Base-by-base conservation (phyloP, 2,329 filamentous ascomycete species). In the Aotearoamyces nothofagi region DNA sequence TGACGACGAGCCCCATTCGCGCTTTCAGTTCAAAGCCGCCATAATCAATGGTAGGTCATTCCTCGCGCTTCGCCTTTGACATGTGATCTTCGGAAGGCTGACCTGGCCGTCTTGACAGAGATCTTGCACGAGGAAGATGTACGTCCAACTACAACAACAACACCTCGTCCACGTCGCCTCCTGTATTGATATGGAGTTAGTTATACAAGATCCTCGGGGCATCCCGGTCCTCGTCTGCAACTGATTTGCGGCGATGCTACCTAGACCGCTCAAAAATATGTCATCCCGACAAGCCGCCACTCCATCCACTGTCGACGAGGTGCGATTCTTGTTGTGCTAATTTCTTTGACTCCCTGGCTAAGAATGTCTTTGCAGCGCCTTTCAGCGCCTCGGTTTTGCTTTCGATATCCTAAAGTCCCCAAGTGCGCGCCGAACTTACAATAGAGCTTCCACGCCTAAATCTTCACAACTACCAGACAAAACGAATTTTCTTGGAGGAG, bases 341-440 rank as follows among this genome's bases (percentile, higher is more conserved):
- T n/a, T n/a, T n/a, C 3, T 17, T 16, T 25, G 19, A 17, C 25
- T 9, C 5, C 10, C n/a, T 14, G 24, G 10, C 7, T 24, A n/a
- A n/a, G n/a, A n/a, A n/a, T n/a, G n/a, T 23, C 22, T 12, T 11
- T 13, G 6, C 27, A 53, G 51, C 25, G 52, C 53, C 12, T 55
- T 56, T 31, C 52, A 55, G 34, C 44, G 51, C 12, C 46, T 55
- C 10, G 52, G 48, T 9, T 55, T 55, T 32, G 51, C 53, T 10
- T 56, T 53, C 33, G 52, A 55, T 27, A 53, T 55, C 22, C 45
- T 56, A 9, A 53, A 52, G 40, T 51, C 50, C 5, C 49, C 52
- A 2, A 47, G 47, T 19, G 43, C 51, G 10, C 46, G 53, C 22
- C 38, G 45, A 31, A 51, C 51, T 19, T 56, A 55, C 31, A 50